phyloP scores from a whole-genome alignment of 768 basidiomycete genomes.

The Mrakia frigida region DNA sequence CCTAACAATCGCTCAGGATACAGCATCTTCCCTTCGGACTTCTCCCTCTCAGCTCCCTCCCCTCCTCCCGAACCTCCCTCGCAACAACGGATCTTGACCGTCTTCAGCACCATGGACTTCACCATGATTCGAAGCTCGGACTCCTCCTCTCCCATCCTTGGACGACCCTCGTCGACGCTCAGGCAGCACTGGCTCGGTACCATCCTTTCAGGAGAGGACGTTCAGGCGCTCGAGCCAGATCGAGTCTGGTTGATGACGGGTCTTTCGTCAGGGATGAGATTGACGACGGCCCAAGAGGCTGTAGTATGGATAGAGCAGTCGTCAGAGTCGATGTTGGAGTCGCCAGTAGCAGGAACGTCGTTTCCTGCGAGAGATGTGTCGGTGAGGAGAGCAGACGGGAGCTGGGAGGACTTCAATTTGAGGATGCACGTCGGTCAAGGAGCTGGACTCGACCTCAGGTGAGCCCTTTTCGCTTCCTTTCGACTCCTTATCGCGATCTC shows the following conservation, averaged over 20 bases:
- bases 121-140: slow-evolving; percentile 17
- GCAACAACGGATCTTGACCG: slow-evolving; percentile 6
- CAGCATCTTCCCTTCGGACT: slow-evolving; percentile 10
- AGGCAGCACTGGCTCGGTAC: slow-evolving; percentile 16
- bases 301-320: slow-evolving; percentile 4
- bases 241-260: neutral
- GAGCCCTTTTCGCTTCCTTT: neutral
- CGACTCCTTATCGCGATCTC: neutral
- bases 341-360: slow-evolving; percentile 13
- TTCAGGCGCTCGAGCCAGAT: slow-evolving; percentile 16
- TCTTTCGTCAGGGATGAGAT: neutral
- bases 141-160: slow-evolving; percentile 3
- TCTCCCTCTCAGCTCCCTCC: slow-evolving; percentile 1
- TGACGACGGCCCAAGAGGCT: neutral
- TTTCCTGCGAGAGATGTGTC: slow-evolving; percentile 17
- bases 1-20: neutral
- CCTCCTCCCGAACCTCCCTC: slow-evolving; percentile 5
- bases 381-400: slow-evolving; percentile 13
- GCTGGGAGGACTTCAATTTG: slow-evolving; percentile 23
- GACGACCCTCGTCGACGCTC: slow-evolving; percentile 7
- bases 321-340: slow-evolving; percentile 15
- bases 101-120: slow-evolving; percentile 20
- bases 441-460: slow-evolving; percentile 21
- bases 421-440: slow-evolving; percentile 27
- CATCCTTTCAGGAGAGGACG: slow-evolving; percentile 4